Conservation (phyloP, 148 eudicot species). For the Pharnaceum exiguum region DNA sequence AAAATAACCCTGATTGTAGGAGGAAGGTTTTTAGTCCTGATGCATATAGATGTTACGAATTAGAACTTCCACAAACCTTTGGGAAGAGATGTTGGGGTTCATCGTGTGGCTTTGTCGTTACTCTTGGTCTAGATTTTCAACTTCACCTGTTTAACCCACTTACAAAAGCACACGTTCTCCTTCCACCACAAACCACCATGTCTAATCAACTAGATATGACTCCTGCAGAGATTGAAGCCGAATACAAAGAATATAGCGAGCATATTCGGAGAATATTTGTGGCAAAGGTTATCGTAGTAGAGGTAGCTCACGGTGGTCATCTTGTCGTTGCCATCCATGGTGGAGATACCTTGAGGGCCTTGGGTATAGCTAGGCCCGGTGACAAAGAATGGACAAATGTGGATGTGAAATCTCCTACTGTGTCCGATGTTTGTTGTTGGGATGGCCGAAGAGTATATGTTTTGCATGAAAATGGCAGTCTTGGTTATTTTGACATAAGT, state of each 20-base stretch:
- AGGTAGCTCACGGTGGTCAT: constrained; percentile 1
- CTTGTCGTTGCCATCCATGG: too few relatives aligned
- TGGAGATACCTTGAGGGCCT: neutral
- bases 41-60: neutral
- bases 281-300: neutral
- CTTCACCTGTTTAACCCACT: neutral
- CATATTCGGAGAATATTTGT: neutral
- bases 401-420: too few relatives aligned
- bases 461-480: neutral
- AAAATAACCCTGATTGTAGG: neutral
- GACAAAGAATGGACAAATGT: neutral
- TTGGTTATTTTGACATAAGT: neutral
- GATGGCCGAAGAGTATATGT: neutral
- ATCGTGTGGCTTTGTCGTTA: neutral
- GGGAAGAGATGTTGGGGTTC: neutral
- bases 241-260: too few relatives aligned
- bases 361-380: neutral
- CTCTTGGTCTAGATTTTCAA: neutral
- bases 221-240: too few relatives aligned
- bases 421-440: neutral
- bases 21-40: neutral
- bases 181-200: neutral
- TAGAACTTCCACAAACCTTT: neutral
- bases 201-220: neutral
- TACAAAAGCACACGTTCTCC: neutral